phyloP scores from a whole-genome alignment of 768 basidiomycete species.

The Rhodotorula sphaerocarpa region DNA sequence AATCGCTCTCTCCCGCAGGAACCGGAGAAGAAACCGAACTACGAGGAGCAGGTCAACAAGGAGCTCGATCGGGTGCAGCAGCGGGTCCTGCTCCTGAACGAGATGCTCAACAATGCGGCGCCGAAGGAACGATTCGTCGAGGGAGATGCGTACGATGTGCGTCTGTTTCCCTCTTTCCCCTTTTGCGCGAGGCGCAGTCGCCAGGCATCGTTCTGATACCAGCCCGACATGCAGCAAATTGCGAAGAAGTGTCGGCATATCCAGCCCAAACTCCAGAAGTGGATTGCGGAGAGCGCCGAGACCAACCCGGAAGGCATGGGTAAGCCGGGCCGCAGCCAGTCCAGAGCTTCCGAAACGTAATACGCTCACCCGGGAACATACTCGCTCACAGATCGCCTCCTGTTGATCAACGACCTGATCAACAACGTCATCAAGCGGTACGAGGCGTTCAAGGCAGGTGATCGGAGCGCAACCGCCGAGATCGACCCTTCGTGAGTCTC shows the following conservation, averaged over 20 bases:
- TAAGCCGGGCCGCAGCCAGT: too few relatives aligned
- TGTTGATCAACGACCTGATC: constrained; percentile 96
- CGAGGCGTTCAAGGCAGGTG: constrained; percentile 86
- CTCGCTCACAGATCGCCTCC: constrained; percentile 66
- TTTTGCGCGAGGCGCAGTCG: too few relatives aligned
- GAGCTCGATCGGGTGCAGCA: constrained; percentile 91
- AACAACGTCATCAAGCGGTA: constrained; percentile 84
- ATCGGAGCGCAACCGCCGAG: constrained; percentile 53
- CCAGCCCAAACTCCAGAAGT: constrained; percentile 90
- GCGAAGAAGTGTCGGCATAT: constrained; percentile 69
- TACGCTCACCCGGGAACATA: too few relatives aligned
- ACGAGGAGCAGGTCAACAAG: constrained; percentile 74
- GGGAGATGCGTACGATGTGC: constrained; percentile 87
- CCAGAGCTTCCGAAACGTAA: too few relatives aligned
- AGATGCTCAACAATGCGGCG: constrained; percentile 85
- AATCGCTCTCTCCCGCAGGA: constrained; percentile 47
- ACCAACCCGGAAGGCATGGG: constrained; percentile 85
- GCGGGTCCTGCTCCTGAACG: constrained; percentile 90
- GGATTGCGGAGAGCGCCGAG: constrained; percentile 87
- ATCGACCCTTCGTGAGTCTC: constrained; percentile 46
- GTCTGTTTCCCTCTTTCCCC: constrained; percentile 38
- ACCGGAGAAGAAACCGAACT: constrained; percentile 88
- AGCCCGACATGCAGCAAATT: constrained; percentile 62
- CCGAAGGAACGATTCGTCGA: constrained; percentile 65
- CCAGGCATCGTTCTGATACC: too few relatives aligned